Base-by-base conservation (phyloP, 1,139 yeast species). In the Zygoascus meyerae region DNA sequence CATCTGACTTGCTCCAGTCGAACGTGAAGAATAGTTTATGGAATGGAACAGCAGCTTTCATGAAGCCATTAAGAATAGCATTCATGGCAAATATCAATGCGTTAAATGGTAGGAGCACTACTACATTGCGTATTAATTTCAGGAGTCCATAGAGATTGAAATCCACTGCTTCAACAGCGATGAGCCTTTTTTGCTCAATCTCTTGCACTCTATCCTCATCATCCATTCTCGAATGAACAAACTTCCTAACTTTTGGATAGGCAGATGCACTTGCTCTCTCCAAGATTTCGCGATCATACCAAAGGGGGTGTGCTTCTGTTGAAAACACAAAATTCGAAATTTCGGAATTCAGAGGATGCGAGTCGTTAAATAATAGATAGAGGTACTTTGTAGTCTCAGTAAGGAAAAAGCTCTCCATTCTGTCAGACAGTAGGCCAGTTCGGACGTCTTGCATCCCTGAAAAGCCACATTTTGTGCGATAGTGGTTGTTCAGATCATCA, bases 231-330 rank as follows among this genome's bases (percentile, higher is more conserved):
- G 44, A 44, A 29, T 42, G 12, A 14, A 52, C 49, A 11, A 46
- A 42, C n/a, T 38, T 42, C 9, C 51, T 48, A 15, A 55, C 45
- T 11, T 34, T 15, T 3, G 52, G 51, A 36, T 50, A 58, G 34
- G 48, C 48, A 10, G 42, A 40, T 2, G 48, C 53, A 4, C 58
- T 49, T 5, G 65, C 59, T 33, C 55, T 49, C 18, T 53, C 42
- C 28, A 60, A 12, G 3, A 69, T 50, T 6, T 55, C 47, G 2
- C 62, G 52, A 49, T 67, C 66, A 48, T 75, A 72, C 95, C 95
- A 87, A 51, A 89, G 62, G 2, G 96, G 96, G 63, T 90, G 97
- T 0, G 94, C 97, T 60, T 90, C 97, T 0, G 97, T 90, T 9
- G 95, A 84, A 58, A 89, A 90, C 1, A 90, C 72, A 66, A 83